Base-by-base conservation (phyloP, 805 yeast species). In the Saturnispora hagleri region DNA sequence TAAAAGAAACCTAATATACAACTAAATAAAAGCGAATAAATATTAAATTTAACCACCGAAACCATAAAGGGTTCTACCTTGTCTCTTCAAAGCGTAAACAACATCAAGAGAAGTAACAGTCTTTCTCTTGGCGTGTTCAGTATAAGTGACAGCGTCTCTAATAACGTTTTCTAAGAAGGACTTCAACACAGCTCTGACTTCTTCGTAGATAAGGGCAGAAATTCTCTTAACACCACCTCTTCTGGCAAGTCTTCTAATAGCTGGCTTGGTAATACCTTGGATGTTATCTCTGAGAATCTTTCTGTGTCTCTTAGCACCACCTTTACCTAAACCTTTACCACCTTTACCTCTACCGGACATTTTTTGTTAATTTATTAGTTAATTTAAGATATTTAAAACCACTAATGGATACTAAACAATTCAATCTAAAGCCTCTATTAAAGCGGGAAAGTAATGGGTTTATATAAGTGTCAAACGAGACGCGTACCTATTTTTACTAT, bases 211-310 rank as follows among this genome's bases (percentile, higher is more conserved):
- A 72, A 90, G 80, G 73, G 96, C 98, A 59, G 98, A 91, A 69
- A 91, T 91, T 87, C 99, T 96, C 86, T 91, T 91, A 71, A 91
- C 99, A 90, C 99, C 99, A 80, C 99, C 99, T 88, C 99, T 89
- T 85, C 99, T 91, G 50, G 99, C 99, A 69, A 91, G 86, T 88
- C 99, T 91, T 82, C 99, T 89, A 71, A 91, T 91, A 71, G 99
- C 99, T 72, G 99, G 99, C 84, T 91, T 91, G 59, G 99, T 91
- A 73, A 91, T 91, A 81, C 99, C 99, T 79, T 90, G 97, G 65
- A 93, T 91, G 91, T 91, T 93, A 76, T 93, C 99, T 82, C 98
- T 90, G 62, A 90, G 81, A 76, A 91, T 88, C 88, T 90, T 90
- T 84, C 98, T 89, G 89, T 91, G 99, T 78, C 99, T 89, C 85